A percentile compares a stretch with the other conserved stretches of the same genome.
Conservation (phyloP, 495 filamentous ascomycete species). For the Annulohypoxylon maeteangense region DNA sequence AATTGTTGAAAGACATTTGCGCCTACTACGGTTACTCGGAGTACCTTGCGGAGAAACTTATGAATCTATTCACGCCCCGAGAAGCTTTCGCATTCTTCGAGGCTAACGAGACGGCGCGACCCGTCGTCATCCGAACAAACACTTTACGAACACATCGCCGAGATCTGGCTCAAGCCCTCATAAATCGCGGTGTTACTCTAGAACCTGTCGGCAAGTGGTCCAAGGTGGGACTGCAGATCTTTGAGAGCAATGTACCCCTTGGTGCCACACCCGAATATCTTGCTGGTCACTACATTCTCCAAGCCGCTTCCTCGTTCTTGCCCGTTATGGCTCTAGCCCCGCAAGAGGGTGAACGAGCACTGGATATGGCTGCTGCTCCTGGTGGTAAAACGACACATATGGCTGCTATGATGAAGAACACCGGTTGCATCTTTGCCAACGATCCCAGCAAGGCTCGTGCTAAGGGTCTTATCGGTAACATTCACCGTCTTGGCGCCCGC, state of each 20-base stretch:
- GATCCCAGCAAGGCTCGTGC: conserved; percentile 92
- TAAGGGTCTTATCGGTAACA: conserved; percentile 97
- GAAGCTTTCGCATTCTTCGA: conserved; percentile 99
- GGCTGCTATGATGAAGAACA: conserved; percentile 97
- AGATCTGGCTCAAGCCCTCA: conserved; percentile 91
- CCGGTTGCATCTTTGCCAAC: conserved; percentile 94
- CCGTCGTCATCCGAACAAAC: conserved; percentile 85
- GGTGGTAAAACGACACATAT: conserved; percentile 98
- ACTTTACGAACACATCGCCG: conserved; percentile 92
- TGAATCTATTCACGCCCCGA: conserved; percentile 88
- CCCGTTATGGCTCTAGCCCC: conserved; percentile 97
- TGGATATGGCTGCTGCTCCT: conserved; percentile 92
- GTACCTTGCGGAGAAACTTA: conserved; percentile 86
- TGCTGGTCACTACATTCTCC: conserved; percentile 96
- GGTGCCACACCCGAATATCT: conserved; percentile 98
- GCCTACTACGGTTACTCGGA: conserved; percentile 91
- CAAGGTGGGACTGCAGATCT: conserved; percentile 95
- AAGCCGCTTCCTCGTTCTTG: conserved; percentile 96
- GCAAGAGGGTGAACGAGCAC: conserved; percentile 88
- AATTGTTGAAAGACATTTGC: conserved; percentile 91
- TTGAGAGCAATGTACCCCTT: conserved; percentile 92
- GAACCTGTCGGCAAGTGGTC: conserved; percentile 99
- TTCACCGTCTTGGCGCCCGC: conserved; percentile 91
- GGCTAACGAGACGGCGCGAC: conserved; percentile 92
- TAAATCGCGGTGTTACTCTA: conserved; percentile 95